Evolutionary conservation across 2,329 filamentous ascomycete genomes (phyloP).

Genomic region (Exophiala spinifera): DNA sequence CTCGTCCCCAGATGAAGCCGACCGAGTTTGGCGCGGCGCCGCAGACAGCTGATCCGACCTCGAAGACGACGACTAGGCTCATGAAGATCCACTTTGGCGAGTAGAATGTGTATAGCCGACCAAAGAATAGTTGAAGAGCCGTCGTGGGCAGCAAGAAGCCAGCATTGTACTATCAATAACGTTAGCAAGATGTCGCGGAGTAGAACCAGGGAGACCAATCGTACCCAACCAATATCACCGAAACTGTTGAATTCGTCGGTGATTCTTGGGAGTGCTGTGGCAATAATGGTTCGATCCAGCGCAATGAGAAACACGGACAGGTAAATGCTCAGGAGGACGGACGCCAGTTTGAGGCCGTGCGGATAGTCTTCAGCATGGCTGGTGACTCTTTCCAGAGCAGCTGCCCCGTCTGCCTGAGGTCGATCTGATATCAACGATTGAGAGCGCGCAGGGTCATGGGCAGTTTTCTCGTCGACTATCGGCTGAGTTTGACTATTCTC

Average conservation of each 20-base stretch:
- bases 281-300: constrained; percentile 28
- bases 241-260: constrained; percentile 38
- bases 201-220: constrained; percentile 29
- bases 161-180: constrained; percentile 28
- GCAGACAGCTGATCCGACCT: constrained; percentile 52
- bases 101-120: constrained; percentile 47
- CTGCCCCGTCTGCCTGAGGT: neutral
- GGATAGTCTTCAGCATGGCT: constrained; percentile 7
- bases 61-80: constrained; percentile 47
- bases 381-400: constrained; percentile 1
- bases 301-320: neutral
- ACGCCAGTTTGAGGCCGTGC: neutral
- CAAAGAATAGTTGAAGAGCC: constrained; percentile 45
- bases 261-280: constrained; percentile 26
- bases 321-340: constrained; percentile 6
- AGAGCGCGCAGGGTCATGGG: neutral
- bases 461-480: neutral
- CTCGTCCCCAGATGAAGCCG: constrained; percentile 51
- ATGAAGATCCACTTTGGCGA: constrained; percentile 48
- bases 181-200: neutral
- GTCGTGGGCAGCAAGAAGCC: constrained; percentile 46
- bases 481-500: neutral
- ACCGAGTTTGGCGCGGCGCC: constrained; percentile 48
- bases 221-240: constrained; percentile 40
- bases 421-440: neutral